phyloP scores from a whole-genome alignment of 495 filamentous ascomycete genomes.

The Annulohypoxylon bovei region DNA sequence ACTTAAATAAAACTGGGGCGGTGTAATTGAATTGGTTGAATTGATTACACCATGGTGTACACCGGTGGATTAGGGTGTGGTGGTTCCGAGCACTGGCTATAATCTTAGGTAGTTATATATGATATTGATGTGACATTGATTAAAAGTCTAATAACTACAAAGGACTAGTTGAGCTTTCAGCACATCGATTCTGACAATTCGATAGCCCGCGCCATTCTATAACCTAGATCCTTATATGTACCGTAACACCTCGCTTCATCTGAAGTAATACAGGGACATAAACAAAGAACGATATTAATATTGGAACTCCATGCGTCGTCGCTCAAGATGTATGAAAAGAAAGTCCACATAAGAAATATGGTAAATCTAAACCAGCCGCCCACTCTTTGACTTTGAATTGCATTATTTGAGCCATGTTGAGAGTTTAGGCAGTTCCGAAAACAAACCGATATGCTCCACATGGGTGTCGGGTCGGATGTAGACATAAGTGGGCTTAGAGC shows the following conservation, averaged over 20 bases:
- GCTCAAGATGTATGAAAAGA: neutral
- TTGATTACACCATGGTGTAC: too few species aligned
- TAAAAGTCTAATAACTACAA: too few species aligned
- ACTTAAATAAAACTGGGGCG: too few species aligned
- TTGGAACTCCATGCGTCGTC: neutral
- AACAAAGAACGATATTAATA: too few species aligned
- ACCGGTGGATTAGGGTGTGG: too few species aligned
- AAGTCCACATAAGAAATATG: neutral
- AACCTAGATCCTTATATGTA: neutral
- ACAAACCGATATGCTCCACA: slow-evolving; percentile 50
- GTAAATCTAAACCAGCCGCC: neutral
- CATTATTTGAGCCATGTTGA: slow-evolving; percentile 26
- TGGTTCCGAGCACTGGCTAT: too few species aligned
- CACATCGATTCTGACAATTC: neutral
- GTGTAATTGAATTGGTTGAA: too few species aligned
- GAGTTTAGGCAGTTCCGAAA: slow-evolving; percentile 45
- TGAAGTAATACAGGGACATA: neutral
- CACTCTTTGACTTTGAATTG: neutral
- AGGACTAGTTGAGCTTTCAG: neutral
- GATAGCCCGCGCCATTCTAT: neutral
- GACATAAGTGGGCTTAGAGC: slow-evolving; percentile 47
- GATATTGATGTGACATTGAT: too few species aligned
- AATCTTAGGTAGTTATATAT: too few species aligned
- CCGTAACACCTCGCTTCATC: neutral
- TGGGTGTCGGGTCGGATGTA: slow-evolving; percentile 56